These are phyloP conservation scores for Dalbergia cultrata DNA, from an alignment of 306 rosid species.

Conservation along the genomic window DNA sequence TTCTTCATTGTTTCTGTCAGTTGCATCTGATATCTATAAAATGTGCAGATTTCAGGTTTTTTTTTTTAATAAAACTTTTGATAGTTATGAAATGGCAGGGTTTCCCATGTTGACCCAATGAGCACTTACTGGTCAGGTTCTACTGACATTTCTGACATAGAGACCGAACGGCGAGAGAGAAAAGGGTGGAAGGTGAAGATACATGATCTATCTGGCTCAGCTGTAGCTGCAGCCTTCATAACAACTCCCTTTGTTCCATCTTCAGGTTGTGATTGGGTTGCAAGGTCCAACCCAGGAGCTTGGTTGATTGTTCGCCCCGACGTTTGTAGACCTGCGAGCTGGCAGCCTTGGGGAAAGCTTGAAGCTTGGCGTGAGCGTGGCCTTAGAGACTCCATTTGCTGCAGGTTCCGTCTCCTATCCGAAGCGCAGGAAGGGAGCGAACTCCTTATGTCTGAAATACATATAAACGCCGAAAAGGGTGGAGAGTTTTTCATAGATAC, in stretches of 20 bases:
- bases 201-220: constrained; percentile 98
- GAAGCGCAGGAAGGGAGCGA: constrained; percentile 82
- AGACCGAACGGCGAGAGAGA: constrained; percentile 77
- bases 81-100: constrained; percentile 68
- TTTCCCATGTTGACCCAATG: constrained; percentile 80
- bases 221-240: constrained; percentile 98
- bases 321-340: constrained; percentile 75
- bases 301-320: constrained; percentile 94
- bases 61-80: constrained; percentile 46
- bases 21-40: constrained; percentile 15
- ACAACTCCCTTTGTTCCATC: constrained; percentile 99
- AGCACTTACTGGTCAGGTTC: constrained; percentile 81
- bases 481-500: constrained; percentile 91
- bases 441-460: constrained; percentile 80
- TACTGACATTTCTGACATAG: constrained; percentile 61
- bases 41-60: neutral
- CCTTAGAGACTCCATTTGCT: constrained; percentile 76
- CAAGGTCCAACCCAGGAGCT: constrained; percentile 91
- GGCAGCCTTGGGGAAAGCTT: constrained; percentile 99
- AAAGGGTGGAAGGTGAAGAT: constrained; percentile 99
- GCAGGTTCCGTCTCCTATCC: constrained; percentile 77
- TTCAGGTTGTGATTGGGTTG: constrained; percentile 97
- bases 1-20: constrained; percentile 24
- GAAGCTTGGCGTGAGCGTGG: constrained; percentile 99
- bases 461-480: constrained; percentile 87